These are phyloP conservation scores for Pseudopyrenochaeta lycopersici DNA, from an alignment of 2,329 filamentous ascomycete genomes.

Conservation along the genomic window DNA sequence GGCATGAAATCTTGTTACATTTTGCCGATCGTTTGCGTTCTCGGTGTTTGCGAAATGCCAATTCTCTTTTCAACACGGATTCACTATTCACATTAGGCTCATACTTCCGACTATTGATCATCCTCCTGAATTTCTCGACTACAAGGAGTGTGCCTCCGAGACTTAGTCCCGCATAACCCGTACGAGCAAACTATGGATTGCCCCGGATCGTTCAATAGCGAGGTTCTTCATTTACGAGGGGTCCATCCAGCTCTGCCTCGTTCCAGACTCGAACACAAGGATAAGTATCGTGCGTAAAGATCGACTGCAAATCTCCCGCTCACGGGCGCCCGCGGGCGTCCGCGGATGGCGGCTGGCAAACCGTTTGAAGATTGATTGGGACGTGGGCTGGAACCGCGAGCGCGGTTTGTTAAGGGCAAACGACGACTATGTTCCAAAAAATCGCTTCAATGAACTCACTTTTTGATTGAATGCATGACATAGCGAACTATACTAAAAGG, in stretches of 20 bases:
- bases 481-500: background rate
- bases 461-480: background rate
- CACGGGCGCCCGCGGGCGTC: too few species aligned
- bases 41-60: background rate
- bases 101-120: background rate
- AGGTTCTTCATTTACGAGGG: conserved; percentile 1
- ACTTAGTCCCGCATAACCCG: background rate
- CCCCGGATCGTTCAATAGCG: background rate
- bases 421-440: too few species aligned
- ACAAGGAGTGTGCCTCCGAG: background rate
- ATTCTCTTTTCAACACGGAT: background rate
- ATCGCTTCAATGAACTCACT: background rate
- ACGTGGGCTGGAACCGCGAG: too few species aligned
- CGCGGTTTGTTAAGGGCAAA: too few species aligned
- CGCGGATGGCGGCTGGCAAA: background rate
- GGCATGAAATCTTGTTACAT: background rate
- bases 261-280: conserved; percentile 22
- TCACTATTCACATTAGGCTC: background rate
- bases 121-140: background rate
- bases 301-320: conserved; percentile 24
- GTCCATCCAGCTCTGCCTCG: background rate
- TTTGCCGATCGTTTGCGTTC: background rate
- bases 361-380: too few species aligned
- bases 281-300: conserved; percentile 12
- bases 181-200: background rate